Evolutionary conservation across 306 rosid genomes (phyloP), one percentile per base, ranked within the genome.

Genomic region (Gillenia trifoliata): DNA sequence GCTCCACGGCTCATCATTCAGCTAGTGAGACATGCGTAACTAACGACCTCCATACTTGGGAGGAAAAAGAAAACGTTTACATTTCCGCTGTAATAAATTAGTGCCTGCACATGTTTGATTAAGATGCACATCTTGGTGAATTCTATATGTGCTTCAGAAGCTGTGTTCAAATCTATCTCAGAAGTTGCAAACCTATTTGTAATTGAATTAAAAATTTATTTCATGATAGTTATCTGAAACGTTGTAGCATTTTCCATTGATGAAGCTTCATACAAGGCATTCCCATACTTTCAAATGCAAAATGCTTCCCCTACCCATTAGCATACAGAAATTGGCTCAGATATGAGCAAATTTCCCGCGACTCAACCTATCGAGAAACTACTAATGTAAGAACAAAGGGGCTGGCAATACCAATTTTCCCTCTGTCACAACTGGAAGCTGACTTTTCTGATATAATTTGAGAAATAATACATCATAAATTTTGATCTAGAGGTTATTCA

Each of bases 401-500:
- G 19, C 36, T 20, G 22, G 50, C 61, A 40, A 72, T 33, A 36
- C 64, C 11, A 54, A 15, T 26, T 55, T 41, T 65, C 34, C 59
- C 40, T 40, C 8, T 10, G 15, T 19, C 66, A 26, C 40, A 38
- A 66, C 66, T 26, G 54, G 54, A 34, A 38, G 65, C 26, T 55
- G 20, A 25, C 28, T 16, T 36, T 60, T 38, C 17, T 30, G 62
- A 63, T 7, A 9, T 6, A 54, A 68, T 16, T 75, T 54, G 12
- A 34, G 30, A 71, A 34, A 20, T 64, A n/a, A 38, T 13, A 26
- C 67, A 55, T 4, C 43, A 19, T 12, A 60, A 40, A 50, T 57
- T 29, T 15, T 9, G 30, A 43, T 47, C 4, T 65, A 64, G 29
- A 61, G 73, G 20, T 64, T 55, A 41, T 33, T 85, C 85, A 88